Percentiles rank a stretch among this genome's conserved stretches.
Evolutionary conservation across 345 rosid species (phyloP).

Genomic region (Kernera saxatilis): DNA sequence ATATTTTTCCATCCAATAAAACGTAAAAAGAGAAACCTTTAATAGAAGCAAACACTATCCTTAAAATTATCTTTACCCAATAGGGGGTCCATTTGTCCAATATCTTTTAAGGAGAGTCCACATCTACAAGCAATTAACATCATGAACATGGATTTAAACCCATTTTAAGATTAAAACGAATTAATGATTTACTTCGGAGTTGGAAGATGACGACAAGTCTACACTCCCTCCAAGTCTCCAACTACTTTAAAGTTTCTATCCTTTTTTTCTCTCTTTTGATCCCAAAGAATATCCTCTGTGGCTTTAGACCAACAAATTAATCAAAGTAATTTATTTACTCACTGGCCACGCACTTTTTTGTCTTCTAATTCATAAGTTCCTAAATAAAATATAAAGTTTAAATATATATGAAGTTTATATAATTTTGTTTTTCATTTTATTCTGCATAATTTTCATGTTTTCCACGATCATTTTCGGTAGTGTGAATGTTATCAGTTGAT

Average conservation of each 20-base stretch:
- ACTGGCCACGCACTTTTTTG: neutral
- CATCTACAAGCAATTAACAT: conserved; percentile 22
- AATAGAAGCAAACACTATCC: neutral
- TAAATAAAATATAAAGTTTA: neutral
- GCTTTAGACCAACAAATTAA: conserved; percentile 1
- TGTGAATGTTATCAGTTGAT: neutral
- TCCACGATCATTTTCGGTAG: too few species aligned
- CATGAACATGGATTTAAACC: neutral
- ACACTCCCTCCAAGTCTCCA: neutral
- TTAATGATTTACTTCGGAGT: conserved; percentile 9
- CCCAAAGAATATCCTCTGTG: conserved; percentile 20
- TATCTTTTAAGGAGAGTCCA: conserved; percentile 14
- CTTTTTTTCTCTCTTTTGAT: conserved; percentile 9
- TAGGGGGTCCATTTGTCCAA: conserved; percentile 8
- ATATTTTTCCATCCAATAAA: neutral
- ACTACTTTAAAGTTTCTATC: conserved; percentile 9
- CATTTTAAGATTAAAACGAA: neutral
- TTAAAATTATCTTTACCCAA: neutral
- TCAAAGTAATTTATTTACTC: neutral
- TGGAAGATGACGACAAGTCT: conserved; percentile 13
- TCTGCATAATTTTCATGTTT: too few species aligned
- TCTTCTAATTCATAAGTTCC: neutral
- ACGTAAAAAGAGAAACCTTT: neutral
- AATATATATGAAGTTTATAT: too few species aligned
- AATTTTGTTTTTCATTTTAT: too few species aligned